Base-by-base conservation (phyloP, 495 filamentous ascomycete genomes). In the Neurospora intermedia region DNA sequence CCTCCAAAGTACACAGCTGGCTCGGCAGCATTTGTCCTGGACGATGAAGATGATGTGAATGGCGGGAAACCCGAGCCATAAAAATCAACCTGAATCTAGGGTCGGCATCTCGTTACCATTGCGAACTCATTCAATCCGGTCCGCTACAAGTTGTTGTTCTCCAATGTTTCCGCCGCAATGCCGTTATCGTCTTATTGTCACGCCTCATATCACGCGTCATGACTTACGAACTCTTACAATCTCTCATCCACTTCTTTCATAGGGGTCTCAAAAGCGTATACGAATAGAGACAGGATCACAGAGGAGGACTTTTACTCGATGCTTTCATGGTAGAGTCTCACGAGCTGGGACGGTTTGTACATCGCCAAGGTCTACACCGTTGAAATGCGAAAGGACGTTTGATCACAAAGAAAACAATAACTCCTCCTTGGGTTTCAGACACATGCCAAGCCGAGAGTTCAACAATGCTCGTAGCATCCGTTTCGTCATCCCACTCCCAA, bases 1-100 rank as follows among this genome's bases (percentile, higher is more conserved):
- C 66, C 77, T 16, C 83, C 82, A n/a, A 81, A 79, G 74, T 86
- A 84, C 73, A 81, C 81, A 1, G 81, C 80, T 27, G 84, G 84
- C 10, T 83, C 83, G 1, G 84, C 84, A 0, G 82, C 84, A 6
- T 86, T 83, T 41, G 74, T 84, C 15, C 74, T 83, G 38, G 80
- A 82, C 43, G 80, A 84, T 40, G 73, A 73, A 70, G 78, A 81
- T 69, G 78, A 76, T 11, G 76, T 79, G 41, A 78, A 78, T 69
- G 72, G 74, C 15, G 66, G 69, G 2, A 41, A 31, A 35, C 31
- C 8, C 66, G 43, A 69, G 27, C 4, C 27, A 66, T 38, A 15
- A 27, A 35, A 15, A 18, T 18, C 27, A 35, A 38, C 13, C 23
- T 66, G 54, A 35, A 18, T 35, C 23, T 9, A 62, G 15, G 54